Evolutionary conservation across 768 basidiomycete genomes (phyloP), one percentile per base, ranked within the genome.

Genomic region (Leucosporidium yakuticum): DNA sequence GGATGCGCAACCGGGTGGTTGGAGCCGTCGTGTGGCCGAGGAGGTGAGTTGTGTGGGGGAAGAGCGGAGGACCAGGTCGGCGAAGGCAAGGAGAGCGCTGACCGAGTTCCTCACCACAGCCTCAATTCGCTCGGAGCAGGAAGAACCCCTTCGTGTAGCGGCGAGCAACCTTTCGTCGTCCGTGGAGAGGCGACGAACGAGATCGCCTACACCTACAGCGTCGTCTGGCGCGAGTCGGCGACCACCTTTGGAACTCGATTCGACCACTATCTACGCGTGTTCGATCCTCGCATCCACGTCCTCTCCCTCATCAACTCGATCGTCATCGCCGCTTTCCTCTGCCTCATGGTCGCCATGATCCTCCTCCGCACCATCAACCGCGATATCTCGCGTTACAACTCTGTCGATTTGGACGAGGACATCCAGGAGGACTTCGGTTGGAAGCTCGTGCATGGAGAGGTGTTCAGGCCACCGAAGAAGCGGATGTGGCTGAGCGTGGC

Each of bases 371-470:
- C 86, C 56, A 88, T 98, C 48, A 86, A 88, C 55, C 86, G 90
- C 78, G 95, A 98, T 86, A 91, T 96, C 68, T 85, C 85, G 53
- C 85, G 93, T n/a, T 98, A 97, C 79, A 96, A 97, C 75, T 88
- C 91, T 4, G 88, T 94, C 64, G 94, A 96, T 77, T 80, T 96
- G 49, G 89, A 88, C 70, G 90, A 91, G 44, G 62, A 67, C 48
- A 44, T 67, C 20, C 74, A 76, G 64, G 95, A 98, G 80, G 95
- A 98, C 74, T 95, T 88, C 85, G 95, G 95, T 2, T 98, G 95
- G 95, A 98, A 98, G 77, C 84, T 98, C 23, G 87, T 98, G 29
- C 92, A 96, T 73, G 93, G 92, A 27, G 95, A 98, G 79, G 90
- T 98, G 23, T 98, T 97, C 83, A 85, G 95, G 27, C 81, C 87